Evolutionary conservation across 768 basidiomycete genomes (phyloP), one percentile per base, ranked within the genome.

Genomic region (Psilocybe tampanensis): DNA sequence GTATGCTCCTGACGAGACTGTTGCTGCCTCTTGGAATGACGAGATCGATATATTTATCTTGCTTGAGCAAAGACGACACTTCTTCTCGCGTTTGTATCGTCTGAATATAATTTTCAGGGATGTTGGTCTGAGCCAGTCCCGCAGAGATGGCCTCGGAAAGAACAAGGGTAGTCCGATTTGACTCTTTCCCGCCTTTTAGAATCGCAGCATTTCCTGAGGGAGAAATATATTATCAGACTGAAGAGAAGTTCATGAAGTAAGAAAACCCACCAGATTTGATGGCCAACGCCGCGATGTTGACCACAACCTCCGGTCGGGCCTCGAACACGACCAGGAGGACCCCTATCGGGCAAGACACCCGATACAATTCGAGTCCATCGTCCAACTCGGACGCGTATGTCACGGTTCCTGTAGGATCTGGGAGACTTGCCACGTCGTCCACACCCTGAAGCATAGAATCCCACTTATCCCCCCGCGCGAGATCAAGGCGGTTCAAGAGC

Each of bases 1-100:
- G 94, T 56, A 99, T 97, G 70, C 78, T 90, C 64, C 76, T 80
- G 23, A 98, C 97, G 12, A 99, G 85, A 60, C 81, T 83, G 64
- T 96, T 96, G 67, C 95, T 95, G 6, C 97, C 97, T 52, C 97
- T 80, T 1, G 97, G 97, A 69, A 98, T 98, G 52, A 98, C 95
- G 19, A 99, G 80, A 72, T 98, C 95, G 66, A 99, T 98, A 72
- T 94, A 95, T 44, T 83, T 83, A 70, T 98, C 96, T 65, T 95
- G 82, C 7, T 82, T 79, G 6, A 99, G 85, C 26, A 99, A 74
- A 1, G 90, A 86, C 0, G 94, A 88, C 6, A 99, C 94, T 70
- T 98, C 94, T 47, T 86, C 87, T 15, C 97, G 84, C 1, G 94
- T 94, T 64, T 96, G 92, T 47, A 99, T 88, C 15, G 90, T 83